phyloP scores from a whole-genome alignment of 2,329 filamentous ascomycete genomes.

The Penicillium rolfsii region DNA sequence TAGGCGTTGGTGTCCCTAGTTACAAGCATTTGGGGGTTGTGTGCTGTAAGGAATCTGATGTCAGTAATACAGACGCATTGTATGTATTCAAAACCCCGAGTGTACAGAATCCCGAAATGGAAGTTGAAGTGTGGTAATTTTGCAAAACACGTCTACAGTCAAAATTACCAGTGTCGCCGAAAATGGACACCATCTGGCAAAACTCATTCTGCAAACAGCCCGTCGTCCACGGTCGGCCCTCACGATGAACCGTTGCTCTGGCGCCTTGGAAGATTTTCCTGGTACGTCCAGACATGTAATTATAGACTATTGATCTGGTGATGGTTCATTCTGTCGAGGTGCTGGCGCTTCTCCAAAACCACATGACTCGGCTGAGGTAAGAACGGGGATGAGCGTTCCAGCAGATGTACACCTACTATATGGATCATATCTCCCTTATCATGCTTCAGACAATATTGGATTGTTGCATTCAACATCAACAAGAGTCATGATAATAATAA shows the following conservation, averaged over 20 bases:
- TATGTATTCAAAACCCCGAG: neutral
- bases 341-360: conserved; percentile 19
- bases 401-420: neutral
- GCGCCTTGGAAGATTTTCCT: neutral
- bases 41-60: neutral
- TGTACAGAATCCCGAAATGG: neutral
- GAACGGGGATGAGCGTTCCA: neutral
- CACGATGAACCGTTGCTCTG: conserved; percentile 1
- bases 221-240: conserved; percentile 11
- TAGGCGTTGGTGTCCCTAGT: neutral
- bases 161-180: neutral
- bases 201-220: conserved; percentile 15
- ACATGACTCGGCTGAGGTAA: conserved; percentile 24
- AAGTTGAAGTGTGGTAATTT: neutral
- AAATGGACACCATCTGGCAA: conserved; percentile 2
- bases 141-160: neutral
- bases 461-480: neutral
- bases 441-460: neutral
- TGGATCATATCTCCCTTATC: neutral
- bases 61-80: neutral
- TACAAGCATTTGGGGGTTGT: neutral
- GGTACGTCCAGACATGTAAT: conserved; percentile 8
- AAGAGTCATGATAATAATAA: neutral
- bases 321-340: neutral
- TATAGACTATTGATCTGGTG: conserved; percentile 3